Conservation (phyloP, 192 early-diverging fungal genomes). For the Spizellomyces punctatus region DNA sequence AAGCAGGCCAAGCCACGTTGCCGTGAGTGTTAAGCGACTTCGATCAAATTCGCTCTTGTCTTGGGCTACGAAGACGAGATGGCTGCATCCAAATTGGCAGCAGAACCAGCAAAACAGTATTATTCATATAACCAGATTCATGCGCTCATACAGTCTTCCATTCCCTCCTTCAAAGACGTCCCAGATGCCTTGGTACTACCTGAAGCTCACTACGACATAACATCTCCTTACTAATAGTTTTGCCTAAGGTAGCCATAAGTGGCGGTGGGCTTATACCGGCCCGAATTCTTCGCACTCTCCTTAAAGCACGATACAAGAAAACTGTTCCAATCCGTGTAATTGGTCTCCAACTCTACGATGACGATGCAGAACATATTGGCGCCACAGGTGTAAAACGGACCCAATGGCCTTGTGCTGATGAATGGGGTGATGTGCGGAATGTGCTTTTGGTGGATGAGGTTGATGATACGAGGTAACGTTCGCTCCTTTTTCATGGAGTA, state of each 20-base stretch:
- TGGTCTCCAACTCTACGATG: slow-evolving; percentile 23
- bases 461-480: slow-evolving; percentile 17
- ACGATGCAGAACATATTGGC: slow-evolving; percentile 12
- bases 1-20: no score
- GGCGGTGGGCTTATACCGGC: slow-evolving; percentile 24
- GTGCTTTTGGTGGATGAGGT: slow-evolving; percentile 20
- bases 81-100: no score
- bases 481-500: neutral
- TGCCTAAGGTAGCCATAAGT: slow-evolving; percentile 2
- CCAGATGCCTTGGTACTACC: slow-evolving; percentile 5
- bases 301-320: slow-evolving; percentile 5
- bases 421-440: neutral
- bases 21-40: no score
- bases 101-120: slow-evolving; percentile 11
- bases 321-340: slow-evolving; percentile 25
- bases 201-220: no score
- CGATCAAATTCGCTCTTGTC: no score
- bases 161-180: neutral
- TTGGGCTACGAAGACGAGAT: no score
- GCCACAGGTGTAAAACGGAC: slow-evolving; percentile 7
- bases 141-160: slow-evolving; percentile 8
- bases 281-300: slow-evolving; percentile 20
- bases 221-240: no score
- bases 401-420: slow-evolving; percentile 17
- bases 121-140: slow-evolving; percentile 26